These are phyloP conservation scores for Mallotus repandus DNA, from an alignment of 441 rosid genomes.

Conservation along the genomic window DNA sequence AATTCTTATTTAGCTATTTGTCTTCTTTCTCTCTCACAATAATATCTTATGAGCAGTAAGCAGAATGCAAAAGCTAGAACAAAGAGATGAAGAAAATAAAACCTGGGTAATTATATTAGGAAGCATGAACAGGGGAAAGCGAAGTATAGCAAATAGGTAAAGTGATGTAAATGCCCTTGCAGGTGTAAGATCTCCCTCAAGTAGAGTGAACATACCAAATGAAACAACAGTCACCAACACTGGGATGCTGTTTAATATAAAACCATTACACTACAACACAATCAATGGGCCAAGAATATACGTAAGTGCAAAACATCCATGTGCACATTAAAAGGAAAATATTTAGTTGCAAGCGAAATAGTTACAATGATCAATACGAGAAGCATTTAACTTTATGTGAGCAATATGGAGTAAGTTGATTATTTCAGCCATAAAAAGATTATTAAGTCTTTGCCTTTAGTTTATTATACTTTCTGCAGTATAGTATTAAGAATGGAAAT, in stretches of 20 bases:
- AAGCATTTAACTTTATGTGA: background rate
- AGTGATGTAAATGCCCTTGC: slow-evolving; percentile 98
- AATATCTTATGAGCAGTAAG: background rate
- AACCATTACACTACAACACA: slow-evolving; percentile 69
- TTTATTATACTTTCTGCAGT: background rate
- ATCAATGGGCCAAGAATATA: slow-evolving; percentile 31
- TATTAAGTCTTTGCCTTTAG: background rate
- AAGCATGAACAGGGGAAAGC: slow-evolving; percentile 95
- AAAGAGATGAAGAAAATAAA: slow-evolving; percentile 19
- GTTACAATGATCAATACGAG: background rate
- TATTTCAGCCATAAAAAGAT: background rate
- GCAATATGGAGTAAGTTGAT: too few species aligned
- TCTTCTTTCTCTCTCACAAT: slow-evolving; percentile 3
- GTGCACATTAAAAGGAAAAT: background rate
- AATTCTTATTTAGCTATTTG: too few species aligned
- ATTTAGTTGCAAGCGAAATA: slow-evolving; percentile 4
- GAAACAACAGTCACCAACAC: slow-evolving; percentile 91
- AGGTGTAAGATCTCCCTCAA: slow-evolving; percentile 99
- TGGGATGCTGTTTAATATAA: slow-evolving; percentile 85
- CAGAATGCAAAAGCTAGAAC: background rate
- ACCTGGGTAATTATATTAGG: slow-evolving; percentile 98
- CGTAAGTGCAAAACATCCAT: background rate
- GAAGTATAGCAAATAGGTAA: slow-evolving; percentile 93
- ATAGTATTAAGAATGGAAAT: background rate
- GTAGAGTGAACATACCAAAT: slow-evolving; percentile 92